Base-by-base conservation (phyloP, 2,329 filamentous ascomycete species). In the Pyrenochaeta sp. region DNA sequence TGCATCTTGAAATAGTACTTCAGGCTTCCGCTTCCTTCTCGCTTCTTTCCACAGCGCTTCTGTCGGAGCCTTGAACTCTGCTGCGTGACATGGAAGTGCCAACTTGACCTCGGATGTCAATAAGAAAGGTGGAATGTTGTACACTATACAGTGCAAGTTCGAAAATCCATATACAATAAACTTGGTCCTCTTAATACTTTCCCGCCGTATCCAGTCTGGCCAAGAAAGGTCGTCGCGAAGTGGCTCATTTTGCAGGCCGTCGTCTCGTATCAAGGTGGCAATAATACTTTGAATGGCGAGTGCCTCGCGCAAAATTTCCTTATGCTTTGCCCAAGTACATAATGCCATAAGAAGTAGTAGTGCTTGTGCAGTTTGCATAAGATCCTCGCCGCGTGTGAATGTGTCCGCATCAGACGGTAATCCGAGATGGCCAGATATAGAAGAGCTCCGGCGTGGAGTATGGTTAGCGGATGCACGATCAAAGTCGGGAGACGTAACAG, bases 351-450 rank as follows among this genome's bases (percentile, higher is more conserved):
- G 75, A 1, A 87, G 64, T 0, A 87, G 68, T 1, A 87, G 74
- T 3, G 84, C 80, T 56, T 87, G 84, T 3, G 86, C 85, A 0
- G 83, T 87, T 61, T 87, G 84, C 30, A 87, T 86, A 1, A 70
- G 60, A 36, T 69, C 62, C 35, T 65, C 62, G 17, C 47, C 54
- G 13, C 42, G 17, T 3, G 36, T 18, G 24, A 39, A 38, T 13
- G 29, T n/a, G 21, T 65, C 58, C 7, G 40, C 19, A 4, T 65
- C 59, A n/a, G 54, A 54, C 13, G 63, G 63, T 6, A 65, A 44
- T 3, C 59, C 65, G 22, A 67, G 50, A 10, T 59, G 65, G 14
- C 61, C 63, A 18, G 58, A 53, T 11, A 50, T 48, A 2, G 65
- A 66, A 11, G 44, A 27, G 13, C 42, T 57, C 7, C 48, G 46